Percentiles rank a stretch among this genome's conserved stretches.
Evolutionary conservation across 495 filamentous ascomycete genomes (phyloP).

Genomic region (Bryoglossum gracile): DNA sequence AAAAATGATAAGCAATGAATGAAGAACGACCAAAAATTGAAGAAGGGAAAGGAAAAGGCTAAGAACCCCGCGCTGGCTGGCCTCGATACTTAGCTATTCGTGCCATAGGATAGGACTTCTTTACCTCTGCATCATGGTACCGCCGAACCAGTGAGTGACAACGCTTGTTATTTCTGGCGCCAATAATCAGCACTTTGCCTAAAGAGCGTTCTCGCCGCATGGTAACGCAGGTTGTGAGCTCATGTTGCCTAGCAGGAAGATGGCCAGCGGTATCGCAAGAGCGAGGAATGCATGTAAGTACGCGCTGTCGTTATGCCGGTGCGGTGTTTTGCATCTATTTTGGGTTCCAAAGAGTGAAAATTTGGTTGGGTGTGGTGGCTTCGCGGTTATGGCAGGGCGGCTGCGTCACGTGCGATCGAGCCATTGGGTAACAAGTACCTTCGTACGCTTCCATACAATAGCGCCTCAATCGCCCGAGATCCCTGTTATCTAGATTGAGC

Average conservation of each 20-base stretch:
- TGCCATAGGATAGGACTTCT: not conserved
- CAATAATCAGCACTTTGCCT: not conserved
- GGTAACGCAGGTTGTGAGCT: not conserved
- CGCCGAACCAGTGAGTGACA: slow-evolving; percentile 1
- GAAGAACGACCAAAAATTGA: not conserved
- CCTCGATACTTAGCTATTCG: not conserved
- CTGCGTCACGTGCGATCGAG: too few species aligned
- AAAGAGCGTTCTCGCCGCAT: not conserved
- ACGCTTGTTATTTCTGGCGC: slow-evolving; percentile 12
- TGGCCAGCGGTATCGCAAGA: too few species aligned
- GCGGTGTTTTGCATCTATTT: slow-evolving; percentile 13
- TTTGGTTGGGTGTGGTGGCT: slow-evolving; percentile 10
- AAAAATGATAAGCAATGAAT: not conserved
- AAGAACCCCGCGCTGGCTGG: slow-evolving; percentile 20
- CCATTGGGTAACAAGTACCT: too few species aligned
- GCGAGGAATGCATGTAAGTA: slow-evolving; percentile 18
- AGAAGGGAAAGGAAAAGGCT: slow-evolving; percentile 15
- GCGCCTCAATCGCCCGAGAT: too few species aligned
- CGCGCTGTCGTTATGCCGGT: slow-evolving; percentile 9
- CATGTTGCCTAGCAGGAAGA: slow-evolving; percentile 1
- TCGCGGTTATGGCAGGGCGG: too few species aligned
- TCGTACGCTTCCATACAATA: too few species aligned
- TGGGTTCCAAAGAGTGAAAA: not conserved
- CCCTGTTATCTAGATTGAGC: too few species aligned
- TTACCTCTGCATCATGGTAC: slow-evolving; percentile 9